These are phyloP conservation scores for Phascolomyces articulosus DNA, from an alignment of 371 early-diverging fungal genomes.

Conservation along the genomic window DNA sequence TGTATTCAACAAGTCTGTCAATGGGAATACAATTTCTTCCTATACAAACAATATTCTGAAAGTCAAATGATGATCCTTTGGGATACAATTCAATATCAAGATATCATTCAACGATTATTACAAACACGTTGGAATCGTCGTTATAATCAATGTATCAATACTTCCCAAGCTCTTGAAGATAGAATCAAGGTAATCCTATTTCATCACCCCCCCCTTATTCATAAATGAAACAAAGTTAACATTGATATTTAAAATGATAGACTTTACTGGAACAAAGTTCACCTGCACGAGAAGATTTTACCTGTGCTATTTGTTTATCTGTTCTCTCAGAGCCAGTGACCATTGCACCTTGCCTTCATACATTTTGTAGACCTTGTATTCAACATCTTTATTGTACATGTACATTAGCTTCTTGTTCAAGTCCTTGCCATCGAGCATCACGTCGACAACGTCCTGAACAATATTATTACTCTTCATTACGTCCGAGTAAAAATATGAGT, in stretches of 20 bases:
- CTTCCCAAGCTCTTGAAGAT: slow-evolving; percentile 4
- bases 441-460: slow-evolving; percentile 2
- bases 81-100: not conserved
- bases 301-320: slow-evolving; percentile 18
- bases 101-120: not conserved
- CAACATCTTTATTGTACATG: slow-evolving; percentile 10
- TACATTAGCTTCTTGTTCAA: not conserved
- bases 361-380: slow-evolving; percentile 17
- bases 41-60: slow-evolving; percentile 12
- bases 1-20: slow-evolving; percentile 14
- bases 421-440: slow-evolving; percentile 7
- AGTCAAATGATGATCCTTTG: slow-evolving; percentile 13
- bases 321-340: slow-evolving; percentile 17
- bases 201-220: not conserved
- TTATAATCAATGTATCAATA: slow-evolving; percentile 6
- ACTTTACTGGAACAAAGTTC: slow-evolving; percentile 11
- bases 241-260: not conserved
- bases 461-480: not conserved
- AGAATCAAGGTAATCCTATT: not conserved
- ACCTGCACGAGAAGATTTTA: slow-evolving; percentile 15
- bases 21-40: slow-evolving; percentile 9
- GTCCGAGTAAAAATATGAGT: too few species aligned
- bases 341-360: slow-evolving; percentile 13
- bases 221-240: not conserved
- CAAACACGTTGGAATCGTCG: slow-evolving; percentile 10